Evolutionary conservation across 371 early-diverging fungal genomes (phyloP), one percentile per base, ranked within the genome.

Genomic region (Enterospora canceri): DNA sequence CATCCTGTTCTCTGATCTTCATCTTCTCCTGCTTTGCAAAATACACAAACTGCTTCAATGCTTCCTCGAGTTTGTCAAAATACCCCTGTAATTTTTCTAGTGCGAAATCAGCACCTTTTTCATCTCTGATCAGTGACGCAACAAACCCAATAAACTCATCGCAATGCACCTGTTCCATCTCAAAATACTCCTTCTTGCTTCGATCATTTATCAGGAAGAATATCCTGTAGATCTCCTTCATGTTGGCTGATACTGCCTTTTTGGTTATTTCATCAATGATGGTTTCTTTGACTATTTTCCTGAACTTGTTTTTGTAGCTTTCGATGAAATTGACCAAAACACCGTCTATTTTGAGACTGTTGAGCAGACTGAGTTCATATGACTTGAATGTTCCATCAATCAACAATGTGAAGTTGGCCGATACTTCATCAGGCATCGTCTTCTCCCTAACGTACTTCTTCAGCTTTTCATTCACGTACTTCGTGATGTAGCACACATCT

Each of bases 111-210:
- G 56, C 58, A 24, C 58, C 34, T 35, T 62, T 49, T 47, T 47
- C 46, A 35, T 70, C 67, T 18, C 53, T 40, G 33, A 75, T 65
- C 0, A 75, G 59, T 18, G 76, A 75, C 47, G 48, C 57, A 30
- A 69, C 31, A 70, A 68, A 68, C 21, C 72, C 63, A 26, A 75
- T 33, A 63, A 68, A 75, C 21, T 67, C 62, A 26, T 71, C 54
- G 5, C 50, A 61, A 29, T 51, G 58, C 35, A 46, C 59, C 3
- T 49, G 19, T 15, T 55, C 51, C 21, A 24, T 50, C 4, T 30
- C 55, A 26, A 68, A 21, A 24, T 71, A 31, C 12, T 57, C 55
- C 2, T 58, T 0, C 29, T 72, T 35, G 24, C 31, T 23, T 31
- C 35, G 19, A 18, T 66, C 51, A 58, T 75, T 75, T 3, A 75